Conservation (phyloP, 2,329 filamentous ascomycete genomes). For the Cladorrhinum sp. region DNA sequence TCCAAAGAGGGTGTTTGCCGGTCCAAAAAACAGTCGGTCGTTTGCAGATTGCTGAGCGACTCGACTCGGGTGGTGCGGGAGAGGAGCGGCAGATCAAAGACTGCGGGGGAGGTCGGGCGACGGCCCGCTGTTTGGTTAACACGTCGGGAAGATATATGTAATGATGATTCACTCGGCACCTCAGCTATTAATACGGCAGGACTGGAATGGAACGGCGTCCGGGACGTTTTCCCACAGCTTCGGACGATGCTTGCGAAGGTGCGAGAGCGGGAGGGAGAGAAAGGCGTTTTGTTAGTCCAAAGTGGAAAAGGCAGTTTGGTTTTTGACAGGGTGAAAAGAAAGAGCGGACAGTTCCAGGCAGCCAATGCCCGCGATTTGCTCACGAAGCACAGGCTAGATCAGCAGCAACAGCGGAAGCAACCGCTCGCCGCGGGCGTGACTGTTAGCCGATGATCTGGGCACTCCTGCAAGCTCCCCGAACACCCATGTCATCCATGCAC, state of each 20-base stretch:
- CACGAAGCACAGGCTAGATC: constrained; percentile 14
- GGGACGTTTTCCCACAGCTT: background rate
- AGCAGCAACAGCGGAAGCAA: constrained; percentile 2
- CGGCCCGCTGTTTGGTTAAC: constrained; percentile 1
- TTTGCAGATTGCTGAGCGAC: background rate
- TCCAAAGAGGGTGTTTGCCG: constrained; percentile 18
- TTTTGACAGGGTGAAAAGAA: constrained; percentile 8
- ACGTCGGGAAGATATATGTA: constrained; percentile 19
- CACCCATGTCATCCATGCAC: background rate
- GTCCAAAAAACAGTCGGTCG: constrained; percentile 9
- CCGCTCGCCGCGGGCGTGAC: constrained; percentile 16
- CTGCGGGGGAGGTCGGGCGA: constrained; percentile 4
- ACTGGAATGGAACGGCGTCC: background rate
- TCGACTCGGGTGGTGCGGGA: constrained; percentile 3
- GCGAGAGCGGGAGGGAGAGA: background rate
- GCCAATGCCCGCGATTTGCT: constrained; percentile 13
- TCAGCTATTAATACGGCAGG: background rate
- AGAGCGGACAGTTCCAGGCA: constrained; percentile 17
- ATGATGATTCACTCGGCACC: constrained; percentile 15
- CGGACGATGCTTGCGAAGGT: background rate
- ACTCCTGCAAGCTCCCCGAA: constrained; percentile 6
- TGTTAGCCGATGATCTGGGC: constrained; percentile 16
- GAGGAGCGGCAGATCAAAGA: background rate
- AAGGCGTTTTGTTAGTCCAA: constrained; percentile 4
- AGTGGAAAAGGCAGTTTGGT: background rate